phyloP scores from a whole-genome alignment of 805 yeast genomes.

The Metschnikowia bowlesiae region DNA sequence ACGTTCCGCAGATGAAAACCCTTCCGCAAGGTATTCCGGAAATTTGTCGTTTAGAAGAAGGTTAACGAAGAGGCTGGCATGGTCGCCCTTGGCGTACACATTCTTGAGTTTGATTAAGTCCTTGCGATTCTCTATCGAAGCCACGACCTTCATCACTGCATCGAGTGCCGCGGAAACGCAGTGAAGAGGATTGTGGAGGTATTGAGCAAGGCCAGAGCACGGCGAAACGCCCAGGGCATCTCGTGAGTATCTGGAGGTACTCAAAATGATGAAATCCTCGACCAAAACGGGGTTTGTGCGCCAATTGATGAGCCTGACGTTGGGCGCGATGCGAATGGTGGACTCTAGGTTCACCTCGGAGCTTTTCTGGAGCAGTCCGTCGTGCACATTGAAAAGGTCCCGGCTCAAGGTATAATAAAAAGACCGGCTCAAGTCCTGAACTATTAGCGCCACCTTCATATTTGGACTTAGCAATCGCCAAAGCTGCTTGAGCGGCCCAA shows the following conservation, averaged over 20 bases:
- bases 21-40: conserved; percentile 34
- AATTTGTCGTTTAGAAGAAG: conserved; percentile 30
- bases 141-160: conserved; percentile 44
- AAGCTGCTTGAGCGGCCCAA: conserved; percentile 6
- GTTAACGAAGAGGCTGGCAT: conserved; percentile 46
- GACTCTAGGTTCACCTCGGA: conserved; percentile 7
- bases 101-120: conserved; percentile 46
- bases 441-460: conserved; percentile 22
- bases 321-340: conserved; percentile 27
- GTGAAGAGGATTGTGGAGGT: conserved; percentile 41
- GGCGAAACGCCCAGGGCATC: not conserved
- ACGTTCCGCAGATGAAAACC: conserved; percentile 32
- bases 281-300: conserved; percentile 36
- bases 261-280: conserved; percentile 32
- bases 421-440: conserved; percentile 33
- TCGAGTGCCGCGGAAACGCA: conserved; percentile 47
- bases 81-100: conserved; percentile 55
- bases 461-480: conserved; percentile 7
- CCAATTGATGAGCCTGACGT: conserved; percentile 47
- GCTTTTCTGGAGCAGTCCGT: conserved; percentile 14
- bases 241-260: not conserved
- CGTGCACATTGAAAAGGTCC: conserved; percentile 14
- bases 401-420: conserved; percentile 29
- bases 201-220: conserved; percentile 34
- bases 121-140: conserved; percentile 25